Evolutionary conservation across 106 monocot species (phyloP).

Genomic region (Dendrobium huoshanense): DNA sequence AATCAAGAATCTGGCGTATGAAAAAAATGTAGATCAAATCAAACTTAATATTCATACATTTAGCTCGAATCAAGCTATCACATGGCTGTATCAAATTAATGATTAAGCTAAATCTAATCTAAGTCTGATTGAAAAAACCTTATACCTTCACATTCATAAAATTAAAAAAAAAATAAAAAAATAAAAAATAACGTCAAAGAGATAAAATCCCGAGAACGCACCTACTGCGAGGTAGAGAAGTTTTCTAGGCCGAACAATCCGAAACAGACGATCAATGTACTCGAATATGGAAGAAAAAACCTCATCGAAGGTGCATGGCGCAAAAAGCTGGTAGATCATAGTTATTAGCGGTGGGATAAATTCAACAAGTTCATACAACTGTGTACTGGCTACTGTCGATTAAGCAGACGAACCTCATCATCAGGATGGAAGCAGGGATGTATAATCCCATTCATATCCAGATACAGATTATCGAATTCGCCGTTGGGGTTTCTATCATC

Average conservation of each 20-base stretch:
- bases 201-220: neutral
- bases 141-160: neutral
- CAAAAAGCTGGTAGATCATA: conserved; percentile 14
- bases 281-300: conserved; percentile 41
- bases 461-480: conserved; percentile 52
- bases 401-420: conserved; percentile 18
- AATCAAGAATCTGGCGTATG: too few species aligned
- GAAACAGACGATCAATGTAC: conserved; percentile 43
- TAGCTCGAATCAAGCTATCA: neutral
- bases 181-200: neutral
- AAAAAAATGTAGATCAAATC: too few species aligned
- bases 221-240: conserved; percentile 64
- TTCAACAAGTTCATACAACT: too few species aligned
- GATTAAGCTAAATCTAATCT: neutral
- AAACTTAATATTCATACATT: neutral
- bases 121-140: neutral
- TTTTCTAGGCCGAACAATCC: conserved; percentile 44
- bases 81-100: neutral
- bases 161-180: neutral
- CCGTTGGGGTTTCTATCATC: conserved; percentile 25
- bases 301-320: conserved; percentile 41
- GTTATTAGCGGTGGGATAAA: too few species aligned
- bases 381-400: too few species aligned
- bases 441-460: conserved; percentile 63
- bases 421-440: conserved; percentile 67